Evolutionary conservation across 768 basidiomycete species (phyloP), one percentile per base, ranked within the genome.

Genomic region (Suillus plorans): DNA sequence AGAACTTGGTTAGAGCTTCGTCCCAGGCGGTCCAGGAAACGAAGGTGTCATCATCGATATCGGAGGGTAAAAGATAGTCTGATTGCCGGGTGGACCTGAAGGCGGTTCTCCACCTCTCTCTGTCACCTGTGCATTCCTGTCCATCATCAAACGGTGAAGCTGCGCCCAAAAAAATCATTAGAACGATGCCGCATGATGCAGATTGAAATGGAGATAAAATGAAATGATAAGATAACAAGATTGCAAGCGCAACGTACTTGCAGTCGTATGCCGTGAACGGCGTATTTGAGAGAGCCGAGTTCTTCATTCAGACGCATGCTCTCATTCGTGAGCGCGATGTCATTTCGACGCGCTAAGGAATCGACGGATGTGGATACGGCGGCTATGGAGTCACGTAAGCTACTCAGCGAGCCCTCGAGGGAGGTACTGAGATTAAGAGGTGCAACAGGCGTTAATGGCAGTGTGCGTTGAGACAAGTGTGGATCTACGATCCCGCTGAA

Each of bases 101-200:
- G 64, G 63, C 25, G 63, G 53, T 45, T 77, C 78, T n/a, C 70
- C 69, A 44, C 74, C 69, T 41, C 84, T 77, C 57, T 84, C 84
- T 34, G 82, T 85, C 59, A 84, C 77, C 67, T 84, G 84, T 18
- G 84, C 84, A 75, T 88, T 90, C 64, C 88, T 81, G 49, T 91
- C 89, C 87, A 90, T 86, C 88, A 92, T 88, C 66, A 92, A 84
- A 56, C 84, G 81, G 70, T 91, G 90, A 61, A 88, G 73, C 85
- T 88, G 70, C 63, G 62, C 64, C 44, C 39, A 60, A 62, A 66
- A 28, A 58, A 66, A 67, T 67, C 63, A 69, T 61, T 50, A 52
- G 37, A 28, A 58, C n/a, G 22, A 57, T 45, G 56, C 37, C 52
- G 44, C 42, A 36, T 57, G 50, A 50, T 28, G 31, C 52, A 55